Percentiles rank a stretch among this genome's conserved stretches.
Conservation (phyloP, 306 rosid genomes). For the Cicer yamashitae region DNA sequence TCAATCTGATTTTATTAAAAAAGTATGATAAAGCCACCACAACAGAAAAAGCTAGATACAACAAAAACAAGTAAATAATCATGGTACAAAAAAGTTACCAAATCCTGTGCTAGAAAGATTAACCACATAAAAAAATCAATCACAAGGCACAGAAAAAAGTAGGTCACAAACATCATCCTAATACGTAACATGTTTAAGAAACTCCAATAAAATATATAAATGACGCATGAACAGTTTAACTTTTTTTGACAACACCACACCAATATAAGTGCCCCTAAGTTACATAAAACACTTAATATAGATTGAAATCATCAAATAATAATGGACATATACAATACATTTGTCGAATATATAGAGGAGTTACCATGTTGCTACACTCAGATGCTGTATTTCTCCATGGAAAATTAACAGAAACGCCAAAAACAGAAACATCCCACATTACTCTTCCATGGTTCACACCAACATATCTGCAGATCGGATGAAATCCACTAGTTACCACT, state of each 20-base stretch:
- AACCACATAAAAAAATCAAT: slow-evolving; percentile 9
- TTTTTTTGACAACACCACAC: not conserved
- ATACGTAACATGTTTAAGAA: not conserved
- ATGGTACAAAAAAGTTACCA: no score
- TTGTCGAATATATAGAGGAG: slow-evolving; percentile 33
- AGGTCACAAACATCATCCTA: not conserved
- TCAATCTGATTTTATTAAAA: no score
- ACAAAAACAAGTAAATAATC: no score
- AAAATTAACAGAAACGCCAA: slow-evolving; percentile 57
- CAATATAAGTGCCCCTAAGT: slow-evolving; percentile 8
- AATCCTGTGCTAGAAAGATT: no score
- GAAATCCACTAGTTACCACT: slow-evolving; percentile 29
- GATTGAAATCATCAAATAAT: slow-evolving; percentile 8
- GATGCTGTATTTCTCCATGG: slow-evolving; percentile 65
- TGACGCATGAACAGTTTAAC: slow-evolving; percentile 2
- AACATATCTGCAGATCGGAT: slow-evolving; percentile 66
- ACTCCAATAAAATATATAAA: slow-evolving; percentile 18
- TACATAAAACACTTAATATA: slow-evolving; percentile 19
- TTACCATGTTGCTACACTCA: slow-evolving; percentile 69
- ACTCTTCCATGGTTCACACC: slow-evolving; percentile 63
- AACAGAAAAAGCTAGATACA: no score
- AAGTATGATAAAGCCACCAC: no score
- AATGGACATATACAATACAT: slow-evolving; percentile 18
- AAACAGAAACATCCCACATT: slow-evolving; percentile 72
- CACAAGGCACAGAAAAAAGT: not conserved